Base-by-base conservation (phyloP, 2,329 filamentous ascomycete species). In the Pseudocercospora crystallina region DNA sequence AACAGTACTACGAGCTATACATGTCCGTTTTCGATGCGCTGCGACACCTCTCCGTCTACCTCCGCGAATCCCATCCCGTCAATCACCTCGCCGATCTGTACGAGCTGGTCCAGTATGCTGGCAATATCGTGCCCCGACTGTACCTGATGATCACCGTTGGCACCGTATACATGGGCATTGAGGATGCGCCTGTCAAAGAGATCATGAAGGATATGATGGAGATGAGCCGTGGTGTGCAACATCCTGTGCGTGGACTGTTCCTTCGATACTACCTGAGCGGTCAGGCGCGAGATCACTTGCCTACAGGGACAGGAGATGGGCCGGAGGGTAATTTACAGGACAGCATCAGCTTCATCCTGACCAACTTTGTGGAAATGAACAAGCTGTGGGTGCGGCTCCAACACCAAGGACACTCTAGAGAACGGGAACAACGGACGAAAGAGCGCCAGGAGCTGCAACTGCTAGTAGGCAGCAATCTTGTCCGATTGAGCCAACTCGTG, bases 161-260 rank as follows among this genome's bases (percentile, higher is more conserved):
- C 51, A 99, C 94, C 2, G 95, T 96, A 42, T 99, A 99, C 77
- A 99, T 99, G 94, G 86, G 89, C 20, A 95, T 99, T 67, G 88
- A 94, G 65, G 94, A 97, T 79, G 94, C 95, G 51, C 94, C 94
- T 0, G 94, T 99, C 61, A 99, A 99, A 75, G 94, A 99, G 77
- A 90, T 99, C 57, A 99, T 99, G 94, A 99, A 99, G 75, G 94
- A 99, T 72, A 99, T 99, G 94, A 99, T 99, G 94, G 94, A 99
- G 73, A 99, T 99, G 94, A 97, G 90, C 73, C 83, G 94, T 57
- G 94, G 94, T 49, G 91, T 99, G 15, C 94, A 99, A 68, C 94
- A 99, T 72, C 94, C 94, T 12, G 91, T 96, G 57, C 89, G 94
- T 51, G 94, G 94, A 13, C 79, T 99, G 48, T 99, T 99, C 70